Evolutionary conservation across 2,329 filamentous ascomycete genomes (phyloP).

Genomic region (Aspergillus thermomutatus): DNA sequence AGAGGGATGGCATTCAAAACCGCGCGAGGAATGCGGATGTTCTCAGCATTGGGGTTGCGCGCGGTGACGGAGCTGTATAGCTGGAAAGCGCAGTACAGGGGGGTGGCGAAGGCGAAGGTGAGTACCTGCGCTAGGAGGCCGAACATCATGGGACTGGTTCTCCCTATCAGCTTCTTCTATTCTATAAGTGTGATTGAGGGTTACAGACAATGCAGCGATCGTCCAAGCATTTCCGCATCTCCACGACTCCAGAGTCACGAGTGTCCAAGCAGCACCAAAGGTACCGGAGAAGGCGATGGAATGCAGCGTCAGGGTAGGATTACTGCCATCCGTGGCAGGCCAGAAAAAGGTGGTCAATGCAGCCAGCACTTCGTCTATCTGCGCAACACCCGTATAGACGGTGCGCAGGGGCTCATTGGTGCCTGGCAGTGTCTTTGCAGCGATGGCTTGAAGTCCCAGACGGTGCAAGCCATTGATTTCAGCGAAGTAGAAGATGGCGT

Average conservation of each 20-base stretch:
- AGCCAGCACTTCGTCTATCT: conserved; percentile 30
- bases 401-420: conserved; percentile 27
- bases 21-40: conserved; percentile 30
- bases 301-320: conserved; percentile 34
- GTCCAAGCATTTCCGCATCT: conserved; percentile 43
- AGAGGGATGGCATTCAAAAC: conserved; percentile 38
- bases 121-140: conserved; percentile 43
- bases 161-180: conserved; percentile 4
- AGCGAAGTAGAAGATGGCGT: conserved; percentile 33
- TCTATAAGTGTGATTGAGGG: conserved; percentile 2
- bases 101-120: conserved; percentile 44
- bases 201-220: conserved; percentile 41
- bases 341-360: conserved; percentile 39
- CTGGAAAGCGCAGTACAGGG: conserved; percentile 43
- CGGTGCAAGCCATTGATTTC: conserved; percentile 29
- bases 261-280: conserved; percentile 40
- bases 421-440: conserved; percentile 24
- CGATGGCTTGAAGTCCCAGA: conserved; percentile 18
- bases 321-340: conserved; percentile 37
- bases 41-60: conserved; percentile 30
- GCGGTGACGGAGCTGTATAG: conserved; percentile 43
- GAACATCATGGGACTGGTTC: conserved; percentile 33
- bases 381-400: conserved; percentile 32
- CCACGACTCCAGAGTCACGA: conserved; percentile 46
- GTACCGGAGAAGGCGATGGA: conserved; percentile 40